Evolutionary conservation across 192 early-diverging fungal species (phyloP), one percentile per base, ranked within the genome.

Genomic region (Coemansia sp.): DNA sequence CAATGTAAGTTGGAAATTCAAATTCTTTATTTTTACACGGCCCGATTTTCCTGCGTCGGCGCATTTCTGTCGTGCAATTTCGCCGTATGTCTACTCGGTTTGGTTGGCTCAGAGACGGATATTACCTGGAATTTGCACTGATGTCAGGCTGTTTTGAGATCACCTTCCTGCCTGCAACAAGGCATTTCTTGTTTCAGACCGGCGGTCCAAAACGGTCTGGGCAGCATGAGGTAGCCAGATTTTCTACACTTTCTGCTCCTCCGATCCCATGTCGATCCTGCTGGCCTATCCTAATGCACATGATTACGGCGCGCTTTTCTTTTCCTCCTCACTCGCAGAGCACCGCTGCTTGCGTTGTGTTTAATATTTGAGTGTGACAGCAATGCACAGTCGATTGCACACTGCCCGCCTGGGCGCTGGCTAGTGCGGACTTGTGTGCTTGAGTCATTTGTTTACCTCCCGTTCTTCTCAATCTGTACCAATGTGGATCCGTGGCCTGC

Each of bases 1-100:
- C 83, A 67, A 89, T 89, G 87, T 88, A 85, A 75, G 85, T 82
- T 60, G 21, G 21, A 4, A 52, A 56, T 52, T 23, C 21, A 22
- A 14, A 10, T 15, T 7, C 22, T 51, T 52, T 14, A 19, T 14
- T 52, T 24, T 10, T 52, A 19, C 50, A 52, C 21, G 19, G 23
- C 21, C 50, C 50, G 10, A 21, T 14, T 52, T 52, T 52, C 50
- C 50, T 15, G 41, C 41, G 17, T 10, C 50, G 50, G 17, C 50
- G 19, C 50, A 49, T 49, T 49, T 49, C 19, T n/a, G 14, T 49
- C 41, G 41, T 45, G 41, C 15, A 45, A 45, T 19, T 53, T n/a
- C 32, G 32, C 32, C 32, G 32, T 45, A n/a, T 45, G 41, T 45
- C 41, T 45, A 5, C 41, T 15, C 3, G 41, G 15, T n/a, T n/a